phyloP scores from a whole-genome alignment of 192 early-diverging fungal species.

The Paraglomus occultum region DNA sequence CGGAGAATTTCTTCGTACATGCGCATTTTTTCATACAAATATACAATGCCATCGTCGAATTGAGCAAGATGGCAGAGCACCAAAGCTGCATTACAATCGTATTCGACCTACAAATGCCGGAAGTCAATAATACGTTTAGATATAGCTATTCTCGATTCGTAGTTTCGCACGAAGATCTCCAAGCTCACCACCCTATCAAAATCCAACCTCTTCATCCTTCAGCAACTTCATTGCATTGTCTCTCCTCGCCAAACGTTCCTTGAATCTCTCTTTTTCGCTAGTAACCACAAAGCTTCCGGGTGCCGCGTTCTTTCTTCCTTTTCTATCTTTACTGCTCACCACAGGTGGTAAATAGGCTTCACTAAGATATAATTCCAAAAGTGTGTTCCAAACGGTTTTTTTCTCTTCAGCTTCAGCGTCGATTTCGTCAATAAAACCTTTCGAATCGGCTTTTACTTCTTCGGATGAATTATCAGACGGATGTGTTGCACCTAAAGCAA shows the following conservation, averaged over 20 bases:
- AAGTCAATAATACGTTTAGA: neutral
- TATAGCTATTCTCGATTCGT: neutral
- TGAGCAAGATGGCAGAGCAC: slow-evolving; percentile 84
- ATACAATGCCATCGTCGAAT: slow-evolving; percentile 84
- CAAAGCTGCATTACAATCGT: slow-evolving; percentile 91
- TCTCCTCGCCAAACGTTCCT: slow-evolving; percentile 36
- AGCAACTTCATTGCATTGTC: slow-evolving; percentile 72
- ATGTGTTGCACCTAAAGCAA: slow-evolving; percentile 24
- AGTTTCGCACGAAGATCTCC: neutral
- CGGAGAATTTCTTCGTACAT: slow-evolving; percentile 73
- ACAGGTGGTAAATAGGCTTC: slow-evolving; percentile 30
- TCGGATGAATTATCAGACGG: slow-evolving; percentile 20
- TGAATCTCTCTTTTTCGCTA: slow-evolving; percentile 24
- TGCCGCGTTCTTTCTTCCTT: slow-evolving; percentile 26
- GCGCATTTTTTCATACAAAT: slow-evolving; percentile 81
- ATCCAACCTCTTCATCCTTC: slow-evolving; percentile 50
- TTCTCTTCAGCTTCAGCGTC: slow-evolving; percentile 59
- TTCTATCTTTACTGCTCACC: slow-evolving; percentile 9
- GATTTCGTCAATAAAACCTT: slow-evolving; percentile 1
- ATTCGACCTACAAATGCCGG: slow-evolving; percentile 44
- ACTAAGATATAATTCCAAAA: slow-evolving; percentile 82
- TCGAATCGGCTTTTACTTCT: slow-evolving; percentile 34
- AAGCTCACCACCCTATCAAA: too few species aligned
- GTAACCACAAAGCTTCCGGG: slow-evolving; percentile 21
- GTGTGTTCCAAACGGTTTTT: slow-evolving; percentile 83